Evolutionary conservation across 2,329 filamentous ascomycete species (phyloP).

Genomic region (Annulohypoxylon truncatum): DNA sequence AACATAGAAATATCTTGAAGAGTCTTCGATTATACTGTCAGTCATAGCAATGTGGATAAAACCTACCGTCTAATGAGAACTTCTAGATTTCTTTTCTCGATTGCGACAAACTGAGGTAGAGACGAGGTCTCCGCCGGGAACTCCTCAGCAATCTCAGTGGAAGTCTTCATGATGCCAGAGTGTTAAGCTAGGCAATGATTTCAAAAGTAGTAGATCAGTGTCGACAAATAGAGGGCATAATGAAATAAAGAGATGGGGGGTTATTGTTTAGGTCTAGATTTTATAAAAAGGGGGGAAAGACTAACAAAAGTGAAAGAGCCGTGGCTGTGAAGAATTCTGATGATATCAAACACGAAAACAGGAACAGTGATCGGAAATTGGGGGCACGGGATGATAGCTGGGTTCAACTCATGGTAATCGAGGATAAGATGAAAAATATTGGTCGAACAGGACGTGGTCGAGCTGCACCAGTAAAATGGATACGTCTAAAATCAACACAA

Average conservation of each 20-base stretch:
- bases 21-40: neutral
- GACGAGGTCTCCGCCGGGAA: neutral
- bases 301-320: neutral
- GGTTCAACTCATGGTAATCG: no score
- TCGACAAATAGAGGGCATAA: neutral
- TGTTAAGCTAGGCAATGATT: neutral
- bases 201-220: neutral
- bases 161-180: neutral
- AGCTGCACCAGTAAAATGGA: no score
- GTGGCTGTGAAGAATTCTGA: neutral
- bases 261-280: neutral
- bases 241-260: no score
- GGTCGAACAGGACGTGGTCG: no score
- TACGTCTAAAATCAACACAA: no score
- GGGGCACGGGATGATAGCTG: no score
- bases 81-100: neutral
- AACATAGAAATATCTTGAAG: neutral
- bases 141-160: neutral
- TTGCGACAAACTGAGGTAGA: neutral
- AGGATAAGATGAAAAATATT: no score
- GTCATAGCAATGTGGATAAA: neutral
- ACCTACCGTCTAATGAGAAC: conserved; percentile 67
- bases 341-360: neutral
- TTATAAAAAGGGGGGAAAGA: neutral
- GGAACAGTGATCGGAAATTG: no score